Percentiles rank a stretch among this genome's conserved stretches.
Conservation (phyloP, 1,139 yeast species). For the Protomyces macrosporus region DNA sequence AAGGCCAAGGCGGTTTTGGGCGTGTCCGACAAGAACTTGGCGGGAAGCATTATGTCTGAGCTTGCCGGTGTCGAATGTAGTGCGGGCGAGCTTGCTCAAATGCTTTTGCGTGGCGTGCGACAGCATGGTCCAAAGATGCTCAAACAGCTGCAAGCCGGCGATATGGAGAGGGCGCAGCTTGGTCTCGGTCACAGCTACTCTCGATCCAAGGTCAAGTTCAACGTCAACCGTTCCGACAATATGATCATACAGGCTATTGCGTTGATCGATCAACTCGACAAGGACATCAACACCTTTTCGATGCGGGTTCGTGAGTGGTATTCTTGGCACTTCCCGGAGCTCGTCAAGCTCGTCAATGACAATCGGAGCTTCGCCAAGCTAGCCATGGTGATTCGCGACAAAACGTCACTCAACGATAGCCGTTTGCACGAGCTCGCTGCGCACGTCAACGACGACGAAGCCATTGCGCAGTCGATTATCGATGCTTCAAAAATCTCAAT, state of each 20-base stretch:
- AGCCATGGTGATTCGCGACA: constrained; percentile 78
- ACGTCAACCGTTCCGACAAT: constrained; percentile 96
- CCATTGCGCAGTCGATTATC: constrained; percentile 83
- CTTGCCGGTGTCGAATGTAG: constrained; percentile 87
- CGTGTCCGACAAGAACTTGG: constrained; percentile 90
- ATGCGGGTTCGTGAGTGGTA: constrained; percentile 96
- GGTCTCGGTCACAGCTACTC: constrained; percentile 87
- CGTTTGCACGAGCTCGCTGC: constrained; percentile 86
- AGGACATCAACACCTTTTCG: constrained; percentile 93
- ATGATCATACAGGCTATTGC: constrained; percentile 99
- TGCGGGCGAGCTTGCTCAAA: constrained; percentile 88
- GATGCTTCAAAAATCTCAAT: constrained; percentile 95
- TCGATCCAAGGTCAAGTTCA: constrained; percentile 93
- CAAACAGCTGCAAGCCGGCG: constrained; percentile 90
- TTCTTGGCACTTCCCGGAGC: constrained; percentile 99
- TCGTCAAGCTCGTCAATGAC: constrained; percentile 93
- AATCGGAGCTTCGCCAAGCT: constrained; percentile 79
- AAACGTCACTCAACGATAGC: constrained; percentile 69
- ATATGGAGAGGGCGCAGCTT: constrained; percentile 93
- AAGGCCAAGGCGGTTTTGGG: constrained; percentile 65
- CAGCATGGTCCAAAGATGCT: constrained; percentile 81
- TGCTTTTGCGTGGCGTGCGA: constrained; percentile 90
- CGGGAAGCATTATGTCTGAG: constrained; percentile 89
- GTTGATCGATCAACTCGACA: constrained; percentile 89
- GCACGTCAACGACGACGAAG: constrained; percentile 86